These are phyloP conservation scores for Yarrowia galli DNA, from an alignment of 1,139 yeast species.

Conservation along the genomic window DNA sequence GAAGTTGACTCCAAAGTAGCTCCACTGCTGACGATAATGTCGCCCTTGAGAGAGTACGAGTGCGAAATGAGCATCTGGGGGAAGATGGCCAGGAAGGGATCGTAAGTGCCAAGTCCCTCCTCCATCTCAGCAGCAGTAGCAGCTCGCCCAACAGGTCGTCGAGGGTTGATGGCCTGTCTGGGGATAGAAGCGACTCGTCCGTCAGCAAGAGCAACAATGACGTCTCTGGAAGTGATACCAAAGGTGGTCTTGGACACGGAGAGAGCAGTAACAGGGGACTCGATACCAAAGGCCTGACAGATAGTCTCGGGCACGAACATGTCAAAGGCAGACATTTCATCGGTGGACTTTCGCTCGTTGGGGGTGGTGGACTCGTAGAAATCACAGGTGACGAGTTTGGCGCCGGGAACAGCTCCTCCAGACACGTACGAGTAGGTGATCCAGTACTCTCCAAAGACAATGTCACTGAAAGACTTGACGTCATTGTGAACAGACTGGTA, in stretches of 20 bases:
- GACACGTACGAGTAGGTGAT: constrained; percentile 72
- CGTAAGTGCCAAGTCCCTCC: constrained; percentile 73
- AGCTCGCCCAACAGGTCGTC: constrained; percentile 58
- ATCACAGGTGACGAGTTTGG: constrained; percentile 75
- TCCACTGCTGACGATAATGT: constrained; percentile 58
- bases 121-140: constrained; percentile 62
- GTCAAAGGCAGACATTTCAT: constrained; percentile 53
- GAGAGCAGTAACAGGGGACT: constrained; percentile 62
- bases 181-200: constrained; percentile 79
- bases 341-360: constrained; percentile 52
- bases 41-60: constrained; percentile 50
- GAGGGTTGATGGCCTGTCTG: constrained; percentile 55
- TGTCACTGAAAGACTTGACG: constrained; percentile 55
- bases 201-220: constrained; percentile 62
- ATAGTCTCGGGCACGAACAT: constrained; percentile 56
- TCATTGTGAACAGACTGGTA: constrained; percentile 56
- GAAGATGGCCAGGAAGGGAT: constrained; percentile 64
- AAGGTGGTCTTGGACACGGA: constrained; percentile 68
- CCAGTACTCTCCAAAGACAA: constrained; percentile 86
- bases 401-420: constrained; percentile 59
- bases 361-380: constrained; percentile 70
- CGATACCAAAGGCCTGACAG: constrained; percentile 64
- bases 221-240: constrained; percentile 77
- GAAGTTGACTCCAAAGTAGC: constrained; percentile 85
- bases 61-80: constrained; percentile 56